Evolutionary conservation across 768 basidiomycete species (phyloP).

Genomic region (Panus rudis): DNA sequence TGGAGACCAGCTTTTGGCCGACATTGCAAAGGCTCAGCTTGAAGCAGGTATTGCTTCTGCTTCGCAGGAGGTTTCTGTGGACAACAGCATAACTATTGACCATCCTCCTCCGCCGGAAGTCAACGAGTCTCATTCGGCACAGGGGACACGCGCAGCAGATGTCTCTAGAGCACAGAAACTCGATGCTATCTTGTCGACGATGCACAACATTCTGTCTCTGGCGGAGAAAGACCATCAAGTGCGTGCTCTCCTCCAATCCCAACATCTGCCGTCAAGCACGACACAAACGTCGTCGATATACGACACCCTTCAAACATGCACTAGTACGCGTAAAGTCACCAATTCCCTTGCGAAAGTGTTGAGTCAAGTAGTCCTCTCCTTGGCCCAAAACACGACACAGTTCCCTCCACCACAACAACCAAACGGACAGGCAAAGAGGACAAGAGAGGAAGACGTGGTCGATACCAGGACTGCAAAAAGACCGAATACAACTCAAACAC

Average conservation of each 20-base stretch:
- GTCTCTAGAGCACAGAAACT: slow-evolving; percentile 31
- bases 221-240: slow-evolving; percentile 52
- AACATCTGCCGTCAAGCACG: slow-evolving; percentile 38
- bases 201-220: slow-evolving; percentile 53
- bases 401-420: slow-evolving; percentile 61
- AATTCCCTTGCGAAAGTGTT: slow-evolving; percentile 49
- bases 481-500: no score
- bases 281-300: slow-evolving; percentile 37
- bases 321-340: slow-evolving; percentile 39
- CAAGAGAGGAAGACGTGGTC: slow-evolving; percentile 35
- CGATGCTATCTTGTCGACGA: slow-evolving; percentile 56
- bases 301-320: slow-evolving; percentile 45
- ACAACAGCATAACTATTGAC: no score
- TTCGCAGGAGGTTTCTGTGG: not conserved
- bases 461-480: slow-evolving; percentile 6
- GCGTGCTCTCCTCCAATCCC: slow-evolving; percentile 42
- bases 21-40: slow-evolving; percentile 58
- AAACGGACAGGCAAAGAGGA: slow-evolving; percentile 72
- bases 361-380: slow-evolving; percentile 52
- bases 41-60: slow-evolving; percentile 22
- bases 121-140: slow-evolving; percentile 3
- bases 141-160: slow-evolving; percentile 6
- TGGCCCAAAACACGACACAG: slow-evolving; percentile 59
- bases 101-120: slow-evolving; percentile 2
- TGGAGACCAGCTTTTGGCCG: slow-evolving; percentile 74